Base-by-base conservation (phyloP, 768 basidiomycete genomes). In the Mycena latifolia region DNA sequence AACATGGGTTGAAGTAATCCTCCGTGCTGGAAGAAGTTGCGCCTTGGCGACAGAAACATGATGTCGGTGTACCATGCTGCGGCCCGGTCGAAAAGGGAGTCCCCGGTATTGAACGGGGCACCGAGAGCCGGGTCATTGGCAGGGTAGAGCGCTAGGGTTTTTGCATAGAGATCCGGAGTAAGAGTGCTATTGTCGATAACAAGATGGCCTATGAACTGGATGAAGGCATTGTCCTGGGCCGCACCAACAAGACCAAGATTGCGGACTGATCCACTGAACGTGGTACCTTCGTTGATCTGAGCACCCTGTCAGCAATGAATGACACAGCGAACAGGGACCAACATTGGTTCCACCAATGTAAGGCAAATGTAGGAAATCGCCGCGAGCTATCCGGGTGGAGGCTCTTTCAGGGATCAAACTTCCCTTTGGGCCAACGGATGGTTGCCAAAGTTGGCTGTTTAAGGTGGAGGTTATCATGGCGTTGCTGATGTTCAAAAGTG, bases 301-400 rank as follows among this genome's bases (percentile, higher is more conserved):
- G 8, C 18, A 29, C 33, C 24, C 55, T 12, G 31, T 53, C 18
- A 28, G 46, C 17, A 12, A 27, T 1, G 56, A 55, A 22, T 68
- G 81, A 35, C 0, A 17, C 5, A 39, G 37, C 6, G 47, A 22
- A 63, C 45, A 55, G 39, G 15, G 25, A 69, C 83, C 29, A 58
- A 87, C 87, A 48, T 88, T 88, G 0, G 85, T 87, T 28, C 88
- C 88, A n/a, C 77, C 84, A 0, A 89, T 70, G 63, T 82, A 85
- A 8, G 88, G 87, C 3, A 89, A 72, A 53, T 83, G 86, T n/a
- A 84, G 70, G 71, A 87, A 89, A 28, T 86, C 76, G 9, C 86
- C 85, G 7, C 80, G 75, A 0, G 77, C 73, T 28, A 88, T 83
- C 41, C 77, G 78, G 8, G 71, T 56, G 1, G 87, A 88, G 6